Conservation (phyloP, 2,329 filamentous ascomycete genomes). For the Colletotrichum tabaci region DNA sequence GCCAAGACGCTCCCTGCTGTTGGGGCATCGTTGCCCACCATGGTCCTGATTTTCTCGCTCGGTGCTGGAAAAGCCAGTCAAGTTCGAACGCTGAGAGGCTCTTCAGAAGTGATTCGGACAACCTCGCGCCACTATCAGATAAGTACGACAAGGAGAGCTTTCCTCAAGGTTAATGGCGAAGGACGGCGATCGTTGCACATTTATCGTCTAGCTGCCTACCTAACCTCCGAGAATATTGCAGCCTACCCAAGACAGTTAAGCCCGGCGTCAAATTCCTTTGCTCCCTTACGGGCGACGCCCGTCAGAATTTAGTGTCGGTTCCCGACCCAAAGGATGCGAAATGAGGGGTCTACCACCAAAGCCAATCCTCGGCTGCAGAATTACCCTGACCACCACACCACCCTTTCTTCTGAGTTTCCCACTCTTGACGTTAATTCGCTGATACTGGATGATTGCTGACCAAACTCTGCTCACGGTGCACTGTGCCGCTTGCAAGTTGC, state of each 20-base stretch:
- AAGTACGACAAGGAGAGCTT: too few relatives aligned
- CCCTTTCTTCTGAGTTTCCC: not conserved
- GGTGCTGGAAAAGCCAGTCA: not conserved
- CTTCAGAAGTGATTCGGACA: too few relatives aligned
- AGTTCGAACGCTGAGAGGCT: not conserved
- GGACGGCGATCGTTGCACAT: not conserved
- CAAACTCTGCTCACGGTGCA: not conserved
- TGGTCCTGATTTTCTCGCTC: not conserved
- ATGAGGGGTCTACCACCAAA: not conserved
- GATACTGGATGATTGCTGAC: not conserved
- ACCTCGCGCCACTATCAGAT: too few relatives aligned
- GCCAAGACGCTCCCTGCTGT: conserved; percentile 19
- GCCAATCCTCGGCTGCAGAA: not conserved
- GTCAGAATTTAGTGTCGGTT: conserved; percentile 8
- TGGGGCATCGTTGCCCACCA: conserved; percentile 20
- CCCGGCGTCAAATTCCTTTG: too few relatives aligned
- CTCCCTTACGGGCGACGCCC: not conserved
- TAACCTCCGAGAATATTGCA: too few relatives aligned
- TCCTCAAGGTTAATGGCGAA: not conserved
- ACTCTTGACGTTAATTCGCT: not conserved
- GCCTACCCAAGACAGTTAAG: too few relatives aligned
- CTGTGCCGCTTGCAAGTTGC: too few relatives aligned
- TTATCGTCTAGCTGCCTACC: not conserved
- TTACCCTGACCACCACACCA: not conserved
- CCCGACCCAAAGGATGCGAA: not conserved